phyloP scores from a whole-genome alignment of 2,329 filamentous ascomycete genomes.

The Aspergillus ochraceus region DNA sequence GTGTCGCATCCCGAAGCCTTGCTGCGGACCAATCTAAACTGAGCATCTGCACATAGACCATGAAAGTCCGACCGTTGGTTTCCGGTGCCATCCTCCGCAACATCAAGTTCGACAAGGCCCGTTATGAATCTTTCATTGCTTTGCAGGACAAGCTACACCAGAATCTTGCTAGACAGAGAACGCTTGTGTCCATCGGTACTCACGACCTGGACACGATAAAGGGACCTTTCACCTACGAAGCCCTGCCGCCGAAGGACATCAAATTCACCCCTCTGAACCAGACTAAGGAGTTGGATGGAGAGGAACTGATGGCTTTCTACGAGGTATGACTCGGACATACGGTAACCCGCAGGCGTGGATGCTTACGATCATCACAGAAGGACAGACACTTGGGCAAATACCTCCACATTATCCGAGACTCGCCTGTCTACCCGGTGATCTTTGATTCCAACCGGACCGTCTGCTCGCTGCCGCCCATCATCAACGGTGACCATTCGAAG shows the following conservation, averaged over 20 bases:
- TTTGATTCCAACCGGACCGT: constrained; percentile 84
- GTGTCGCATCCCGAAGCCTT: constrained; percentile 18
- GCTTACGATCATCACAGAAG: constrained; percentile 53
- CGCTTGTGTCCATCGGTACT: constrained; percentile 93
- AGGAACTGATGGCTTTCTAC: constrained; percentile 91
- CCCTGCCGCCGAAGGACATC: constrained; percentile 86
- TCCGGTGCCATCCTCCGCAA: constrained; percentile 86
- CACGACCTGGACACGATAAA: constrained; percentile 93
- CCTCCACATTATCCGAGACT: constrained; percentile 91
- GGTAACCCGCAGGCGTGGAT: background rate
- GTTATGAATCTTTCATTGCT: constrained; percentile 96
- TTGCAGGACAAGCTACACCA: constrained; percentile 98
- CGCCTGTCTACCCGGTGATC: constrained; percentile 92
- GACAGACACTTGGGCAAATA: constrained; percentile 90
- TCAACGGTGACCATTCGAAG: constrained; percentile 96
- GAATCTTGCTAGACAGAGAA: constrained; percentile 89
- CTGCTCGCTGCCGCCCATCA: constrained; percentile 93
- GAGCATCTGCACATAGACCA: constrained; percentile 52
- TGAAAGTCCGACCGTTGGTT: constrained; percentile 79
- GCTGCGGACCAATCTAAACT: background rate
- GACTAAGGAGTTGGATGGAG: constrained; percentile 79
- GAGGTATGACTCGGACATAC: constrained; percentile 49
- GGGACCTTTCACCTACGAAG: constrained; percentile 96
- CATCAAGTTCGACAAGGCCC: constrained; percentile 84
- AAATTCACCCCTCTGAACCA: constrained; percentile 90